These are phyloP conservation scores for Aegle marmelos DNA, from an alignment of 345 rosid species.

Conservation along the genomic window DNA sequence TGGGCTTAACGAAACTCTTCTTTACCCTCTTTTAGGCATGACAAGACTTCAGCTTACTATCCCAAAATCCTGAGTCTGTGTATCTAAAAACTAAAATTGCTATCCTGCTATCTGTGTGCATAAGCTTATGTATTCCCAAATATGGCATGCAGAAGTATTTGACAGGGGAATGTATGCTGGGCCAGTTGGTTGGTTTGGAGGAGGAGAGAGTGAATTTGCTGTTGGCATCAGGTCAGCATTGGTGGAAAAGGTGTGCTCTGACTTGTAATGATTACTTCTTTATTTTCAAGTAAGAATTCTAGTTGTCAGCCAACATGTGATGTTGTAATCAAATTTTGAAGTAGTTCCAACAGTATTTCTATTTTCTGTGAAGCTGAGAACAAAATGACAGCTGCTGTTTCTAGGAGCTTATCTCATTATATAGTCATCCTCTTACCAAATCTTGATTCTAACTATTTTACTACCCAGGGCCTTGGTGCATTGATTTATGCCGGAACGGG, in stretches of 20 bases:
- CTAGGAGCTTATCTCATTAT: neutral
- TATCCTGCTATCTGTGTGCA: neutral
- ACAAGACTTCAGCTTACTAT: neutral
- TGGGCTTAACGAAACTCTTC: neutral
- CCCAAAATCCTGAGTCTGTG: neutral
- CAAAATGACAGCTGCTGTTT: neutral
- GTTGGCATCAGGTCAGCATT: constrained; percentile 89
- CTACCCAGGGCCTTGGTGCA: constrained; percentile 65
- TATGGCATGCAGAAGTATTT: constrained; percentile 52
- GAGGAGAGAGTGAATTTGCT: constrained; percentile 90
- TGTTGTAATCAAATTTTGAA: neutral
- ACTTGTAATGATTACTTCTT: neutral
- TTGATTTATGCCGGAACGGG: constrained; percentile 85
- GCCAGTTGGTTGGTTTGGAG: constrained; percentile 95
- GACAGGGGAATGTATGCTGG: constrained; percentile 98
- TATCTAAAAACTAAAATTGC: neutral
- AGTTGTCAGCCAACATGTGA: neutral
- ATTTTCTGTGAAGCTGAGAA: neutral
- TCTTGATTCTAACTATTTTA: constrained; percentile 9
- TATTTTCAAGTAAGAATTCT: neutral
- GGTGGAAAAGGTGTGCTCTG: constrained; percentile 60
- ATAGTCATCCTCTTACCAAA: constrained; percentile 5
- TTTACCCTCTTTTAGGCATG: neutral
- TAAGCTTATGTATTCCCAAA: neutral
- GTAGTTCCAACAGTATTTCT: neutral